A percentile compares a stretch with the other conserved stretches of the same genome.
These are phyloP conservation scores for Mycocentrospora acerina DNA, from an alignment of 2,329 filamentous ascomycete species.

Conservation along the genomic window DNA sequence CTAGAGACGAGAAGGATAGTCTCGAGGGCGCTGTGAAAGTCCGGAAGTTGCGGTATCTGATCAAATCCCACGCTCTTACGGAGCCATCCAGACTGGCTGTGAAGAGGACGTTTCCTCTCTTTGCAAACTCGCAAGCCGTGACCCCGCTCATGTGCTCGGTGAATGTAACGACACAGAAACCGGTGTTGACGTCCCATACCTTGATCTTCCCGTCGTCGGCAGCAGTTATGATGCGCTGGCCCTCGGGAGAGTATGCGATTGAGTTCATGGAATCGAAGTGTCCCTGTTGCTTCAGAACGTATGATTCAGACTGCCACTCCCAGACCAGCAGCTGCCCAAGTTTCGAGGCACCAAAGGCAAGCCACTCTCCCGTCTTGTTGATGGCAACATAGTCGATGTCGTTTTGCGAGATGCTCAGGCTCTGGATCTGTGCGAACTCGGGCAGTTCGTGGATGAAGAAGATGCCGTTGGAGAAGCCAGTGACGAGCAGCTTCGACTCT, in stretches of 20 bases:
- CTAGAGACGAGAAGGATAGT: slow-evolving; percentile 88
- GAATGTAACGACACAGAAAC: slow-evolving; percentile 97
- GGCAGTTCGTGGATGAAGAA: slow-evolving; percentile 96
- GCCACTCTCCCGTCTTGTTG: slow-evolving; percentile 93
- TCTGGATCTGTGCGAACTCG: slow-evolving; percentile 93
- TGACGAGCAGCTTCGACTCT: slow-evolving; percentile 86
- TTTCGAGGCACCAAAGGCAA: slow-evolving; percentile 94
- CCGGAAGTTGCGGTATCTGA: slow-evolving; percentile 93
- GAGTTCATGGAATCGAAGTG: slow-evolving; percentile 97
- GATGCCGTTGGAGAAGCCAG: slow-evolving; percentile 90
- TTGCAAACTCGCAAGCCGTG: slow-evolving; percentile 91
- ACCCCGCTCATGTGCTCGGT: slow-evolving; percentile 95
- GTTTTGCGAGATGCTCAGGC: slow-evolving; percentile 90
- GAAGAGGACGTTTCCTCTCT: slow-evolving; percentile 92
- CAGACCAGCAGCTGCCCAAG: slow-evolving; percentile 95
- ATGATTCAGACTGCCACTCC: slow-evolving; percentile 99
- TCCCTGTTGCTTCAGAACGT: slow-evolving; percentile 96
- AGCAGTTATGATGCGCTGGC: slow-evolving; percentile 87
- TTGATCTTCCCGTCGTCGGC: slow-evolving; percentile 98
- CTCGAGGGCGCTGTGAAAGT: slow-evolving; percentile 94
- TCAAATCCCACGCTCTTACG: slow-evolving; percentile 91
- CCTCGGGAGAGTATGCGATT: slow-evolving; percentile 89
- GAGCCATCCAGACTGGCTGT: slow-evolving; percentile 94
- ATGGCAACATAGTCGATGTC: slow-evolving; percentile 94
- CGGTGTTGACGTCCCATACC: slow-evolving; percentile 94